These are phyloP conservation scores for Gnaphalium uliginosum DNA, from an alignment of 129 eudicot species.

Conservation along the genomic window DNA sequence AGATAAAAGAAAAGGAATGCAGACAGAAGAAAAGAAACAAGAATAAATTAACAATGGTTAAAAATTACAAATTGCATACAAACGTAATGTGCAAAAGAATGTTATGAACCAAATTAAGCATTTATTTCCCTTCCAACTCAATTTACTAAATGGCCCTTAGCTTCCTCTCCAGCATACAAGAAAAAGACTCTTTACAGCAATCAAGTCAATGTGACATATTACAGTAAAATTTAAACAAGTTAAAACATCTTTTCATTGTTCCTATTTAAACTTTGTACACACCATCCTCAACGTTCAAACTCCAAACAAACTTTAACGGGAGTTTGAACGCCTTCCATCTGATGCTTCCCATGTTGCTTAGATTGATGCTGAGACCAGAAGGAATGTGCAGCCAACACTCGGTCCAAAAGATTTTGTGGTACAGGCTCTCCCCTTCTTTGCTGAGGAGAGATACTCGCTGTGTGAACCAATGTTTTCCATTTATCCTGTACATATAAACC, in stretches of 20 bases:
- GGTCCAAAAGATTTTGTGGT: slow-evolving; percentile 84
- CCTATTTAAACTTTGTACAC: slow-evolving; percentile 48
- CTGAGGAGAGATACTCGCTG: slow-evolving; percentile 93
- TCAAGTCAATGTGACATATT: slow-evolving; percentile 25
- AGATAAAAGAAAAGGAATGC: not conserved
- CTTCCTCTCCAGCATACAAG: slow-evolving; percentile 10
- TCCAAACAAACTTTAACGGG: slow-evolving; percentile 40
- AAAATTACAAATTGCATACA: slow-evolving; percentile 30
- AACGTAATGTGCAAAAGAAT: slow-evolving; percentile 34
- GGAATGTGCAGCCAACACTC: slow-evolving; percentile 80
- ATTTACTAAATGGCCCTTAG: slow-evolving; percentile 35
- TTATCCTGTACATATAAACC: slow-evolving; percentile 58
- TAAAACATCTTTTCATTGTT: slow-evolving; percentile 18
- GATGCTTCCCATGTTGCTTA: slow-evolving; percentile 72
- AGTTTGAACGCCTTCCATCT: slow-evolving; percentile 41
- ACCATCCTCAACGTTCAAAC: slow-evolving; percentile 30
- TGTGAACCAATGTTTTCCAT: slow-evolving; percentile 98
- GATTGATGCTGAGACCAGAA: slow-evolving; percentile 84
- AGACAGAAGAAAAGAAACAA: slow-evolving; percentile 13
- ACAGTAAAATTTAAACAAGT: slow-evolving; percentile 38
- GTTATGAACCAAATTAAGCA: slow-evolving; percentile 28
- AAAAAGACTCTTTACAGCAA: slow-evolving; percentile 29
- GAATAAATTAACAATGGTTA: slow-evolving; percentile 21
- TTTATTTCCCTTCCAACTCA: slow-evolving; percentile 36
- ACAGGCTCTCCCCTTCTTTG: slow-evolving; percentile 99